Conservation (phyloP, 1,284 basidiomycete species). For the Chondrostereum purpureum region DNA sequence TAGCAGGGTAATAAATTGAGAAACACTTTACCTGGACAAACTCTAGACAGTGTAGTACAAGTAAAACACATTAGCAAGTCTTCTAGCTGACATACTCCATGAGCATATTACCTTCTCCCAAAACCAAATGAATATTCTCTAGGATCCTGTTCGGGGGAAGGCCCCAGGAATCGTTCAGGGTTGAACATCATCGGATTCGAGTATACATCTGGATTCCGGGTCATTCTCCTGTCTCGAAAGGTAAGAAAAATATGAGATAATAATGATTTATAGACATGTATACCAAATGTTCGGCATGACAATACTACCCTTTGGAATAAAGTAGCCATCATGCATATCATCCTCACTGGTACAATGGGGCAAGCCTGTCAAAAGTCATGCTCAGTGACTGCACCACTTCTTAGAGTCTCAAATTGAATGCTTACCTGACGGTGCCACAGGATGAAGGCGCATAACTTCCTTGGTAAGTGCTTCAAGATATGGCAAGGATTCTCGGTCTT, state of each 20-base stretch:
- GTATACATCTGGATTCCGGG: background rate
- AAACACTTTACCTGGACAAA: too few species aligned
- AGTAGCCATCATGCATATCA: conserved; percentile 21
- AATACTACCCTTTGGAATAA: conserved; percentile 22
- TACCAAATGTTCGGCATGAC: conserved; percentile 34
- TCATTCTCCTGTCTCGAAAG: too few species aligned
- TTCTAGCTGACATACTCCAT: too few species aligned
- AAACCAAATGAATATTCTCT: background rate
- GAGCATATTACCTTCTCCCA: too few species aligned
- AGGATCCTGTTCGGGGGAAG: background rate
- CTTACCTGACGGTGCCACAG: background rate
- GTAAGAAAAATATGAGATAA: too few species aligned
- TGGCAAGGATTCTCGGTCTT: conserved; percentile 1
- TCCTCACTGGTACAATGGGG: conserved; percentile 19
- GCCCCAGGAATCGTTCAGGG: background rate
- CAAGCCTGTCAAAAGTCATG: conserved; percentile 5
- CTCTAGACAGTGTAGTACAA: too few species aligned
- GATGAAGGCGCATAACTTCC: conserved; percentile 4
- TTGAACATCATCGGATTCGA: background rate
- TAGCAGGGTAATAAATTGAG: too few species aligned
- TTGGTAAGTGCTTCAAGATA: conserved; percentile 6
- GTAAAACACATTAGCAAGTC: too few species aligned
- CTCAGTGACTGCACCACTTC: too few species aligned
- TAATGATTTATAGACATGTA: too few species aligned
- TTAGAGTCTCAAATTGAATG: background rate